phyloP scores from a whole-genome alignment of 371 early-diverging fungal genomes.

The Synchytrium microbalum region DNA sequence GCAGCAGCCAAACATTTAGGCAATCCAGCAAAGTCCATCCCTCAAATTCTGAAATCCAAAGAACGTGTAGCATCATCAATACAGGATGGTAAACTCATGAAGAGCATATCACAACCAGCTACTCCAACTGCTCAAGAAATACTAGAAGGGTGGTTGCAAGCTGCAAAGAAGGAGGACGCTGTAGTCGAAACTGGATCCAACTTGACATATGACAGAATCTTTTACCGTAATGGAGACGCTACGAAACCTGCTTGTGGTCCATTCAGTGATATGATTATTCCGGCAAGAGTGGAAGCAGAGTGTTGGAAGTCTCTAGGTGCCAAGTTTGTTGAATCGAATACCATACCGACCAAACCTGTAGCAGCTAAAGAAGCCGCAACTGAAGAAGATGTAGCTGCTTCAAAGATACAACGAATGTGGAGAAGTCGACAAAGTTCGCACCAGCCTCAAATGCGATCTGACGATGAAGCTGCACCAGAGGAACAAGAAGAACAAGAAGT shows the following conservation, averaged over 20 bases:
- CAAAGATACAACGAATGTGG: not conserved
- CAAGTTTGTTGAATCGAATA: too few species aligned
- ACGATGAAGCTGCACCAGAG: not conserved
- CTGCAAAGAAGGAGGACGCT: not conserved
- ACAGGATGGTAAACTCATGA: not conserved
- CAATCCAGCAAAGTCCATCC: not conserved
- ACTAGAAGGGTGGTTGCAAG: not conserved
- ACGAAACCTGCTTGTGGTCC: not conserved
- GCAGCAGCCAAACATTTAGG: not conserved
- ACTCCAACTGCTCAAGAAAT: not conserved
- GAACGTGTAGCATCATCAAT: not conserved
- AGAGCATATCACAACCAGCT: not conserved
- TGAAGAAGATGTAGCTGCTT: not conserved
- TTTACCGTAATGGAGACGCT: not conserved
- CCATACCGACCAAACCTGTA: too few species aligned
- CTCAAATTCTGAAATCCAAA: not conserved
- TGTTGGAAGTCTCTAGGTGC: not conserved
- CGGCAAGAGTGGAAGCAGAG: not conserved
- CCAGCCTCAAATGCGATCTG: too few species aligned
- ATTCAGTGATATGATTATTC: not conserved
- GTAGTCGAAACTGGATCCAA: not conserved
- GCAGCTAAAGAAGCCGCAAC: too few species aligned
- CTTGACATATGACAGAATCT: not conserved
- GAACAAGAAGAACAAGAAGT: not conserved
- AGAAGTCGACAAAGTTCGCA: not conserved